Evolutionary conservation across 2,329 filamentous ascomycete species (phyloP).

Genomic region (Hypoxylon sp.): DNA sequence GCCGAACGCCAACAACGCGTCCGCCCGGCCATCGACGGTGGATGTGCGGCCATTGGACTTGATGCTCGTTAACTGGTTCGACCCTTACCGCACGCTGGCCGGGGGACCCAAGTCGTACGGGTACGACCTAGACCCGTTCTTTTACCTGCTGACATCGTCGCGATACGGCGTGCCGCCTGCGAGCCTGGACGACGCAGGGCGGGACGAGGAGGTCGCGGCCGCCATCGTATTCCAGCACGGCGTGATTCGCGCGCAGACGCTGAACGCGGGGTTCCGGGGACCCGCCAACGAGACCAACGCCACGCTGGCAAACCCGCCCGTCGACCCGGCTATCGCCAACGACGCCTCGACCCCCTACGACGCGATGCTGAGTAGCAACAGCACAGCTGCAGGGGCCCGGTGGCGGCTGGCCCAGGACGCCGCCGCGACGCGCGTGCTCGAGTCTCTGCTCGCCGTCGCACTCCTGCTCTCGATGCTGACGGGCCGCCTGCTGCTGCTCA

Average conservation of each 20-base stretch:
- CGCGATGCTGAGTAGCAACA: not conserved
- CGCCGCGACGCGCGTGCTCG: not conserved
- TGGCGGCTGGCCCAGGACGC: not conserved
- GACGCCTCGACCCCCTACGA: not conserved
- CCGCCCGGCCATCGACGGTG: slow-evolving; percentile 23
- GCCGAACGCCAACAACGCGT: slow-evolving; percentile 41
- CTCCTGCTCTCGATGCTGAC: not conserved
- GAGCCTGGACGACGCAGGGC: slow-evolving; percentile 36
- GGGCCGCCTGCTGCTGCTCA: not conserved
- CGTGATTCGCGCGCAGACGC: slow-evolving; percentile 48
- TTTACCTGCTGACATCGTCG: slow-evolving; percentile 47
- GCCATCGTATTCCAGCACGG: slow-evolving; percentile 49
- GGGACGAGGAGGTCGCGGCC: slow-evolving; percentile 29
- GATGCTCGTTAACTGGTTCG: not conserved
- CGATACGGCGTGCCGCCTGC: slow-evolving; percentile 44
- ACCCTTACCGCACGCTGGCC: slow-evolving; percentile 31
- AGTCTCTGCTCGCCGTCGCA: not conserved
- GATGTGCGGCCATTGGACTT: slow-evolving; percentile 18
- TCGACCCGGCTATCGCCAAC: not conserved
- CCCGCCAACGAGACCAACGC: not conserved
- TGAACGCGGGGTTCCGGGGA: slow-evolving; percentile 22
- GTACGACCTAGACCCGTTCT: slow-evolving; percentile 49
- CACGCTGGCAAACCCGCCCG: not conserved
- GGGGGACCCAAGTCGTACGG: slow-evolving; percentile 40
- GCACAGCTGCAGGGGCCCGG: no score